Percentiles rank a stretch among this genome's conserved stretches.
Evolutionary conservation across 345 rosid species (phyloP).

Genomic region (Rhodamnia argentea): DNA sequence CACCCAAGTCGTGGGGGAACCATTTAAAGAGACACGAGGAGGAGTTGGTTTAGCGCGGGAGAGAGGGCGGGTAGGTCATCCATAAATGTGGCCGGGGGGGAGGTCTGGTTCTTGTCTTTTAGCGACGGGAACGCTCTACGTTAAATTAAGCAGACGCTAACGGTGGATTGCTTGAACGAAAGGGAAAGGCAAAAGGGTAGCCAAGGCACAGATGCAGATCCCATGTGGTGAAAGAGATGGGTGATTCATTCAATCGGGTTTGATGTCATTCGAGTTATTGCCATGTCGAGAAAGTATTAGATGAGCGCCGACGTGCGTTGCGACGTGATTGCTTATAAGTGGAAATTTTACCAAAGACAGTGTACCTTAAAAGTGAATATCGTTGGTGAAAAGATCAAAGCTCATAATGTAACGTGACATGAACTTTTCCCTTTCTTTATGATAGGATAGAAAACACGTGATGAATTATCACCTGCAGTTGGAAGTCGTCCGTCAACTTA

Average conservation of each 20-base stretch:
- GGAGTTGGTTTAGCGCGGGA: background rate
- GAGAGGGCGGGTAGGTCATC: conserved; percentile 3
- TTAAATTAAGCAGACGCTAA: too few species aligned
- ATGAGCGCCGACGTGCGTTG: accelerated
- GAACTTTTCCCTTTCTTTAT: background rate
- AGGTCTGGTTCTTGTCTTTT: background rate
- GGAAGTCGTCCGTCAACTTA: accelerated
- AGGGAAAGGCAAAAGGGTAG: background rate
- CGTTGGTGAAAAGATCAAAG: background rate
- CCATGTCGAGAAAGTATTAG: background rate
- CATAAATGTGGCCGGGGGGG: background rate
- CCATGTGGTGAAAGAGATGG: background rate
- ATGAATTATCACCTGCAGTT: background rate
- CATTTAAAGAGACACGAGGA: background rate
- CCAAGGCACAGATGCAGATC: background rate
- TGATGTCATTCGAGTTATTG: background rate
- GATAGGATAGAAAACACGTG: background rate
- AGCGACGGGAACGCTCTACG: too few species aligned
- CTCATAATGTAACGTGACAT: background rate
- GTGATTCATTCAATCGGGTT: background rate
- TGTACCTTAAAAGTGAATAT: background rate
- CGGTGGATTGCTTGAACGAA: background rate
- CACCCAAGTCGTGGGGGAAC: background rate
- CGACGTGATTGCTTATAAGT: background rate
- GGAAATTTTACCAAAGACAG: too few species aligned